Evolutionary conservation across 306 rosid genomes (phyloP), one percentile per base, ranked within the genome.

Genomic region (Hippophae rhamnoides): DNA sequence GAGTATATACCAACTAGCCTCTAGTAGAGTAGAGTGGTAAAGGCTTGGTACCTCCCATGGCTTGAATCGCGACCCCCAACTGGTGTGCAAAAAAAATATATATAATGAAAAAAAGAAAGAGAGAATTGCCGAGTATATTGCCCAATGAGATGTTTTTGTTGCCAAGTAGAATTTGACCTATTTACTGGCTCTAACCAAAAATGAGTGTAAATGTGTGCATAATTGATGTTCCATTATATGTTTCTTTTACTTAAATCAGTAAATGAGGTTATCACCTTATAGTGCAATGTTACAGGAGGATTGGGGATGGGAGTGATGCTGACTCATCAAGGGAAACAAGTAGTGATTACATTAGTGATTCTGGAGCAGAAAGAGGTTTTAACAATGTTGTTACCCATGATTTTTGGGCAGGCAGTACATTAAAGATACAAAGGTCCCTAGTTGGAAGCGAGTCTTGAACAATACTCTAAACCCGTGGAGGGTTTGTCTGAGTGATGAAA

Each of bases 301-400:
- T 70, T 63, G 75, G 82, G 75, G 84, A 77, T 67, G 86, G 79
- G 72, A 85, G 95, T 68, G 97, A 89, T 69, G 85, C 86, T 46
- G 95, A 78, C 66, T 86, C 97, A 60, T 73, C 93, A 10, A 79
- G 86, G 78, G 97, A 84, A 75, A 78, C 97, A 48, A 81, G 92
- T 71, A 89, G 97, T 44, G 89, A 81, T 45, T 84, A 84, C 58
- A 81, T 87, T 76, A 74, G 86, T 78, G 82, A 81, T 63, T 74
- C 67, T 59, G 79, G 80, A 58, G 71, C 78, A 60, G 89, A 81
- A 73, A 78, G 81, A 72, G 79, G 79, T 63, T 47, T 63, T 14
- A 81, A 64, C 46, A 51, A 61, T 47, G 69, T 46, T 50, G 68
- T 65, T 18, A 18, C 73, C 70, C 60, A 68, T 69, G 76, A 38